Base-by-base conservation (phyloP, 371 early-diverging fungal genomes). In the Rhizopus arrhizus region DNA sequence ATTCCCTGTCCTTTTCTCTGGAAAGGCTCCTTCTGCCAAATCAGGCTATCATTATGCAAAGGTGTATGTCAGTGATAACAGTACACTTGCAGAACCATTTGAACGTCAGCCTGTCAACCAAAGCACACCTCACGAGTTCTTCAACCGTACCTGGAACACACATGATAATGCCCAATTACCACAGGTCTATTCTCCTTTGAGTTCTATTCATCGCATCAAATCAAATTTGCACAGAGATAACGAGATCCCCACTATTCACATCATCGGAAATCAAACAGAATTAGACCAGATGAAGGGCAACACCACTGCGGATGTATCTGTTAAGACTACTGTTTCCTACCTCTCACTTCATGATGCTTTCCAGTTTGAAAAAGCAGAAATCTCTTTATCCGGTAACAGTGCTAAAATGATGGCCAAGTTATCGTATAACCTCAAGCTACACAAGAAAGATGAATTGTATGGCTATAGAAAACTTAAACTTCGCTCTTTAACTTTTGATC, bases 401-500 rank as follows among this genome's bases (percentile, higher is more conserved):
- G 61, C 72, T 7, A 60, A 59, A 8, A 53, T 38, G 22, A 45
- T 59, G 4, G 35, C 62, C 12, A 67, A 68, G 29, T 29, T 55
- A 15, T 56, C 65, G 0, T 71, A 71, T 22, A 71, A 64, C 16
- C 10, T 71, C 31, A 61, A 60, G 13, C 33, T 71, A 11, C 16
- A 45, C 3, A 64, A 68, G 31, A 16, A 48, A 8, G 48, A 38
- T 33, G 48, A 36, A 6, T 55, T 78, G 22, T 72, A 59, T 69
- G 70, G 64, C 10, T 69, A 66, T 29, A 59, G 60, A 12, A 56
- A 52, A 7, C 31, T 75, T n/a, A 75, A 75, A 46, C 50, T 75
- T 0, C 66, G 75, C 9, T 36, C 72, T 3, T 40, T 74, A 7
- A 52, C 33, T 34, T 60, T 69, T 1, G 75, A 74, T 58, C 72